These are phyloP conservation scores for Neonectria coccinea DNA, from an alignment of 2,329 filamentous ascomycete genomes.

Conservation along the genomic window DNA sequence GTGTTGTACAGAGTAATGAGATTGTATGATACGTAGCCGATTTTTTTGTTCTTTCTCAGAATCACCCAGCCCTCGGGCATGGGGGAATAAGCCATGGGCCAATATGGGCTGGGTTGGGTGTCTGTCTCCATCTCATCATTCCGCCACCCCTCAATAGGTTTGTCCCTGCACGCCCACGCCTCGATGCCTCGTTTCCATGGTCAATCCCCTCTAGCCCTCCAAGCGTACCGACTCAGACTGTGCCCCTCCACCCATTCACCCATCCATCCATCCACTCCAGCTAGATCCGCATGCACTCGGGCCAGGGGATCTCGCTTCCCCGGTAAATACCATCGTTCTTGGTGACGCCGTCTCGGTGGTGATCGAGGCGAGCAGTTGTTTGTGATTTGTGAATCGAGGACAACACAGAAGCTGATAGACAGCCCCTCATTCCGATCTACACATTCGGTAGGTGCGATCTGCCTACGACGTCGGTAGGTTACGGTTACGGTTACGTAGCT, in stretches of 20 bases:
- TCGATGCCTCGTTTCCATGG: slow-evolving; percentile 18
- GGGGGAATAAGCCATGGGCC: not conserved
- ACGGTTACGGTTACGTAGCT: slow-evolving; percentile 16
- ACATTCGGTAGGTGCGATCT: slow-evolving; percentile 36
- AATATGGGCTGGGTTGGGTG: slow-evolving; percentile 16
- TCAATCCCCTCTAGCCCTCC: slow-evolving; percentile 14
- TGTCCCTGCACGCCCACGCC: slow-evolving; percentile 1
- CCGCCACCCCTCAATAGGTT: slow-evolving; percentile 17
- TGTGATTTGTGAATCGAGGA: slow-evolving; percentile 22
- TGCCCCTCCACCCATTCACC: slow-evolving; percentile 10
- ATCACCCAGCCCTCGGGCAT: slow-evolving; percentile 8
- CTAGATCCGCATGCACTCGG: slow-evolving; percentile 37
- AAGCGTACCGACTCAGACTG: slow-evolving; percentile 18
- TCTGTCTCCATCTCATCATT: slow-evolving; percentile 24
- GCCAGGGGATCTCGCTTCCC: slow-evolving; percentile 32
- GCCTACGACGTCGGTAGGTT: slow-evolving; percentile 9
- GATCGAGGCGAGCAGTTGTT: slow-evolving; percentile 3
- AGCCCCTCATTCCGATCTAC: slow-evolving; percentile 39
- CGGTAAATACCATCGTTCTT: slow-evolving; percentile 35
- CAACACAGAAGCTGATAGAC: slow-evolving; percentile 17
- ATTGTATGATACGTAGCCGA: not conserved
- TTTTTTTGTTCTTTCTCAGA: slow-evolving; percentile 6
- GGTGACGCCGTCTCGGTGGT: slow-evolving; percentile 14
- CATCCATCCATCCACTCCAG: slow-evolving; percentile 28
- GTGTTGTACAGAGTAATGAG: not conserved